Percentiles rank a stretch among this genome's conserved stretches.
Conservation (phyloP, 139 green algal genomes). For the Chara braunii region DNA sequence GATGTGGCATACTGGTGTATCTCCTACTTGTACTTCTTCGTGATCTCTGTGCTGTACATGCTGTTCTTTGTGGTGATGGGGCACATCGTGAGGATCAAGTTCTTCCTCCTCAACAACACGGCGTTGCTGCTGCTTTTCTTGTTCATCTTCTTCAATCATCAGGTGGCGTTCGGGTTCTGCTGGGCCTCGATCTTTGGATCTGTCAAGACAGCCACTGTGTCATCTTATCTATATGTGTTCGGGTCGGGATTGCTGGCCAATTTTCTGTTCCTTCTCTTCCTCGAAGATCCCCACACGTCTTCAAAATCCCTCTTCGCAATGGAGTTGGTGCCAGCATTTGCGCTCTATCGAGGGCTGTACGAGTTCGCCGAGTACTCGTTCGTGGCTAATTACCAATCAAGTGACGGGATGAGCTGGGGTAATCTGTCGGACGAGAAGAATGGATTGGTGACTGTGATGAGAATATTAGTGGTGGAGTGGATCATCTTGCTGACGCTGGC, state of each 20-base stretch:
- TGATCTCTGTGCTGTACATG: slow-evolving; percentile 68
- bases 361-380: slow-evolving; percentile 63
- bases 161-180: slow-evolving; percentile 76
- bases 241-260: slow-evolving; percentile 23
- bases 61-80: slow-evolving; percentile 76
- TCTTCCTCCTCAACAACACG: slow-evolving; percentile 69
- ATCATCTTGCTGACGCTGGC: slow-evolving; percentile 52
- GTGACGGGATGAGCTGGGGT: slow-evolving; percentile 58
- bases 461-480: slow-evolving; percentile 73
- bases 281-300: slow-evolving; percentile 13
- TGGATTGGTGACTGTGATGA: slow-evolving; percentile 51
- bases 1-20: slow-evolving; percentile 41
- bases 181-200: slow-evolving; percentile 15
- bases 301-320: slow-evolving; percentile 45
- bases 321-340: slow-evolving; percentile 72
- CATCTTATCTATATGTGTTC: slow-evolving; percentile 38
- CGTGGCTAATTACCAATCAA: slow-evolving; percentile 24
- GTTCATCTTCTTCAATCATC: slow-evolving; percentile 73
- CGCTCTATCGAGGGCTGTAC: slow-evolving; percentile 67
- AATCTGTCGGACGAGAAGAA: slow-evolving; percentile 61
- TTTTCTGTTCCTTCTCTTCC: slow-evolving; percentile 53
- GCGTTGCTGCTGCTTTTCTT: slow-evolving; percentile 70
- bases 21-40: slow-evolving; percentile 44
- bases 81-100: too few species aligned
- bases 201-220: slow-evolving; percentile 15